Percentiles rank a stretch among this genome's conserved stretches.
Evolutionary conservation across 768 basidiomycete species (phyloP).

Genomic region (Phallus indusiatus): DNA sequence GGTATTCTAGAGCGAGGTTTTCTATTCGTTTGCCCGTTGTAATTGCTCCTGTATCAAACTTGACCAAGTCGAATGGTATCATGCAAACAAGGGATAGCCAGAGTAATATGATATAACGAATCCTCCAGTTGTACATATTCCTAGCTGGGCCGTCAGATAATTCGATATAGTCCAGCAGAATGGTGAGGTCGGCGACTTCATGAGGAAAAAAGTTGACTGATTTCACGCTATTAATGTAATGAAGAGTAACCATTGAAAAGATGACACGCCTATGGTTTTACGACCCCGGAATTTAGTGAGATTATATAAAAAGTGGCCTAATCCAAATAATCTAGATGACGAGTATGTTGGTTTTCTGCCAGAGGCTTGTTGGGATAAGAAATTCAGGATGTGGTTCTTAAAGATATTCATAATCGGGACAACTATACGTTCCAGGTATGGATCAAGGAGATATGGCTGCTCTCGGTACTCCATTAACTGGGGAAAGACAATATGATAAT

Average conservation of each 20-base stretch:
- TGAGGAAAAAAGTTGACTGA: slow-evolving; percentile 92
- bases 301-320: slow-evolving; percentile 61
- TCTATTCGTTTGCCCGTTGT: slow-evolving; percentile 53
- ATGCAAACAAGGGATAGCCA: slow-evolving; percentile 95
- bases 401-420: slow-evolving; percentile 61
- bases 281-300: slow-evolving; percentile 84
- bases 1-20: slow-evolving; percentile 42
- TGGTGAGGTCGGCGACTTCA: slow-evolving; percentile 70
- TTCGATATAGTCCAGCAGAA: slow-evolving; percentile 60
- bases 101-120: slow-evolving; percentile 75
- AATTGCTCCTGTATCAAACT: slow-evolving; percentile 55
- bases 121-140: slow-evolving; percentile 52
- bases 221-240: neutral
- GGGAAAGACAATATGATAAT: neutral
- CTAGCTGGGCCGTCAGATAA: slow-evolving; percentile 34
- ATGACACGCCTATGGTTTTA: slow-evolving; percentile 77
- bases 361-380: slow-evolving; percentile 21
- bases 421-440: slow-evolving; percentile 72
- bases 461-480: slow-evolving; percentile 90
- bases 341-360: slow-evolving; percentile 18
- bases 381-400: slow-evolving; percentile 41
- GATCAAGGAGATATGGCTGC: slow-evolving; percentile 86
- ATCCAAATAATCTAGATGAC: slow-evolving; percentile 34
- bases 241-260: neutral
- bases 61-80: slow-evolving; percentile 84